These are phyloP conservation scores for Syzygium aqueum DNA, from an alignment of 345 rosid genomes.

Conservation along the genomic window DNA sequence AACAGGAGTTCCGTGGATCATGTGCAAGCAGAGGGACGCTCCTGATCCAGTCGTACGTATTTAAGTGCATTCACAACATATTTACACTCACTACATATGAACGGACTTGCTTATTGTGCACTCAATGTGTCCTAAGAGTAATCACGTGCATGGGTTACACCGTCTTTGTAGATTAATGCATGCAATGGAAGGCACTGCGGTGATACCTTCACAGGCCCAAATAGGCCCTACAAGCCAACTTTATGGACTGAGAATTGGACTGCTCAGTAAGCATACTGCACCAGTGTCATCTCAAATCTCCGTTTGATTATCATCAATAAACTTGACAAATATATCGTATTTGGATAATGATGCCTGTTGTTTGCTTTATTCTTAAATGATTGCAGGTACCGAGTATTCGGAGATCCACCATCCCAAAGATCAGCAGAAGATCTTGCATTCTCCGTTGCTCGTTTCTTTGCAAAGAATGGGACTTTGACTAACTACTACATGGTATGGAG, in stretches of 20 bases:
- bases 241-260: conserved; percentile 99
- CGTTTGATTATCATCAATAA: neutral
- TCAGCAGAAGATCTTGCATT: conserved; percentile 74
- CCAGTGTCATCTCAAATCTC: neutral
- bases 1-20: conserved; percentile 43
- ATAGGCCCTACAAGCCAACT: conserved; percentile 62
- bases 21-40: conserved; percentile 55
- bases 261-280: conserved; percentile 51
- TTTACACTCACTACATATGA: too few relatives aligned
- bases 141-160: neutral
- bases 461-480: conserved; percentile 70
- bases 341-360: neutral
- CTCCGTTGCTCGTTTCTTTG: conserved; percentile 71
- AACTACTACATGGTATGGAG: conserved; percentile 87
- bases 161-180: conserved; percentile 52
- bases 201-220: conserved; percentile 89
- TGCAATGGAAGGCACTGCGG: conserved; percentile 99
- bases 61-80: neutral
- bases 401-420: conserved; percentile 75
- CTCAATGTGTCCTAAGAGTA: neutral
- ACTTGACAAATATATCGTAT: neutral
- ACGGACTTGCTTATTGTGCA: neutral
- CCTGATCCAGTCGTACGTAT: conserved; percentile 38
- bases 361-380: neutral
- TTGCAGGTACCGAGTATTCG: conserved; percentile 54